Evolutionary conservation across 768 basidiomycete genomes (phyloP).

Genomic region (Chalciporus chontae): DNA sequence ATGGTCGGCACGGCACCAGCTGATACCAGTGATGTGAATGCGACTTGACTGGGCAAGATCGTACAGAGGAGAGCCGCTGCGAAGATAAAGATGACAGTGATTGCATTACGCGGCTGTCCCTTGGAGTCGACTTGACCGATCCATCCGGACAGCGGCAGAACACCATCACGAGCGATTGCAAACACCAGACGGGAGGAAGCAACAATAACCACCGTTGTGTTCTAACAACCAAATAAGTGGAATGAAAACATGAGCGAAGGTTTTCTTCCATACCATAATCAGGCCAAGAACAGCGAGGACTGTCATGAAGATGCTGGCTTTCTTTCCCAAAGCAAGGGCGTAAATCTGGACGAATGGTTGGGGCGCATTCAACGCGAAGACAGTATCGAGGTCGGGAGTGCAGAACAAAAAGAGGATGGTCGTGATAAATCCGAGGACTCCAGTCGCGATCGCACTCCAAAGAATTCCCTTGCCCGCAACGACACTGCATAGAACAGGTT

Average conservation of each 20-base stretch:
- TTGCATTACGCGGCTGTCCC: constrained; percentile 80
- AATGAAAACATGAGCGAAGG: background rate
- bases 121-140: constrained; percentile 67
- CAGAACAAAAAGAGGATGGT: constrained; percentile 83
- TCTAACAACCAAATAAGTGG: constrained; percentile 39
- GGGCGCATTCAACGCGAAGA: constrained; percentile 77
- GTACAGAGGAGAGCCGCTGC: constrained; percentile 75
- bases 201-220: constrained; percentile 83
- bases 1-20: constrained; percentile 86
- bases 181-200: constrained; percentile 87
- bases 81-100: constrained; percentile 83
- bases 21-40: constrained; percentile 87
- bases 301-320: constrained; percentile 84
- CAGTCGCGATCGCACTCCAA: constrained; percentile 72
- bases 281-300: constrained; percentile 80
- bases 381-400: constrained; percentile 69
- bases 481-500: constrained; percentile 41
- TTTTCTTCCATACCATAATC: constrained; percentile 56
- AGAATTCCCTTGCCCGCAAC: constrained; percentile 83
- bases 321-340: constrained; percentile 75
- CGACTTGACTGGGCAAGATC: constrained; percentile 86
- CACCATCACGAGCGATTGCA: constrained; percentile 92
- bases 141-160: constrained; percentile 81
- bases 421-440: constrained; percentile 73
- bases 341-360: constrained; percentile 93